Conservation (phyloP, 768 basidiomycete species). For the Boletus rubroflammeus region DNA sequence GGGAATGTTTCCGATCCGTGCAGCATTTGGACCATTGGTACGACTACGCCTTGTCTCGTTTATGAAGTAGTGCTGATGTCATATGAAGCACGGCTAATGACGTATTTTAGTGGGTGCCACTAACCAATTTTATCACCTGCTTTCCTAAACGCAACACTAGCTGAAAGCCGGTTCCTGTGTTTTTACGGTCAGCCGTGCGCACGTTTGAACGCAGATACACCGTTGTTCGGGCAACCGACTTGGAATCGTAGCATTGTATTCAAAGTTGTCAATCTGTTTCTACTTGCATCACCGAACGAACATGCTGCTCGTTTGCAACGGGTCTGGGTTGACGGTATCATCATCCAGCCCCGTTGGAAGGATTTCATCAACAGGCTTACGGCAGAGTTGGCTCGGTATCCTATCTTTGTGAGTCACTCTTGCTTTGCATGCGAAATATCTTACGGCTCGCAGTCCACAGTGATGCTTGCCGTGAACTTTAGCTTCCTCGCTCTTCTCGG, state of each 20-base stretch:
- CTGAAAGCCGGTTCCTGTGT: background rate
- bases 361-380: no score
- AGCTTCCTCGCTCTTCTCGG: no score
- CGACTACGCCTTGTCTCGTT: background rate
- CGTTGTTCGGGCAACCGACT: constrained; percentile 4
- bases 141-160: background rate
- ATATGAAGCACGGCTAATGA: constrained; percentile 10
- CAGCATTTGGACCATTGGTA: no score
- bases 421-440: background rate
- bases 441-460: no score
- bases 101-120: constrained; percentile 7
- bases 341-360: constrained; percentile 9
- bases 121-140: no score
- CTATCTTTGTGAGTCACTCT: constrained; percentile 6
- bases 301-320: constrained; percentile 14
- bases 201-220: constrained; percentile 10
- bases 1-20: no score
- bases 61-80: background rate
- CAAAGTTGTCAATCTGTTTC: background rate
- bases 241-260: constrained; percentile 3
- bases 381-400: no score
- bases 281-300: constrained; percentile 4
- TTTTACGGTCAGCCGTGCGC: constrained; percentile 12
- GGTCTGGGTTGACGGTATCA: constrained; percentile 9
- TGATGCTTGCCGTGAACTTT: no score